These are phyloP conservation scores for Tulasnella sp. DNA, from an alignment of 768 basidiomycete species.

Conservation along the genomic window DNA sequence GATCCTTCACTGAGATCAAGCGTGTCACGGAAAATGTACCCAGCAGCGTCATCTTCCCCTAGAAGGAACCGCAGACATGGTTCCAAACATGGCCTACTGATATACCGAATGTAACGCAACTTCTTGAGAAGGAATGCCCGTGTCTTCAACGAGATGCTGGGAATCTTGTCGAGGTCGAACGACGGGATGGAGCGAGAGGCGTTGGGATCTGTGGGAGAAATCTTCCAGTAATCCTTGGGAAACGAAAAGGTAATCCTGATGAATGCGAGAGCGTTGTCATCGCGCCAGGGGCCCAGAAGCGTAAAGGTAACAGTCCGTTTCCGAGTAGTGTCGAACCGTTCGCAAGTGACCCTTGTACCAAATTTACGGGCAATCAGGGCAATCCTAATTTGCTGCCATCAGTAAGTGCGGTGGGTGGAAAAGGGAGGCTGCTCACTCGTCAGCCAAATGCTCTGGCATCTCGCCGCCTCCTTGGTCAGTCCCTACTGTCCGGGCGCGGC, in stretches of 20 bases:
- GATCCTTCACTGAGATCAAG: constrained; percentile 48
- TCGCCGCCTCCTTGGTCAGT: constrained; percentile 25
- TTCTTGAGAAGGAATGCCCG: constrained; percentile 73
- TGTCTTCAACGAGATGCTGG: constrained; percentile 67
- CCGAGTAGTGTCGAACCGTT: constrained; percentile 32
- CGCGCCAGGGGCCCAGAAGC: constrained; percentile 88
- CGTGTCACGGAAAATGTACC: constrained; percentile 30
- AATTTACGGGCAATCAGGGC: constrained; percentile 12
- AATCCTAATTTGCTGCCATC: background rate
- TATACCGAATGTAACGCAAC: constrained; percentile 61
- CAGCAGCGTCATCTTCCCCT: constrained; percentile 52
- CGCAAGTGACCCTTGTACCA: constrained; percentile 15
- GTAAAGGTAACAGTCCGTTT: constrained; percentile 74
- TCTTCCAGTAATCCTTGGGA: constrained; percentile 64
- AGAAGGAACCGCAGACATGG: constrained; percentile 74
- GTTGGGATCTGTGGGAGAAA: constrained; percentile 47
- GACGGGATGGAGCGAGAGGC: constrained; percentile 13
- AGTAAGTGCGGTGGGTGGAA: no score
- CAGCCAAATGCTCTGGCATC: constrained; percentile 50
- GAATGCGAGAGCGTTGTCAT: constrained; percentile 64
- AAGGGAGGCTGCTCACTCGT: constrained; percentile 48
- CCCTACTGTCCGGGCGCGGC: background rate
- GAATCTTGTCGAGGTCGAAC: constrained; percentile 77
- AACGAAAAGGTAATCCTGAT: constrained; percentile 86
- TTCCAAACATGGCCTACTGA: constrained; percentile 75